These are phyloP conservation scores for Cercospora zeae-maydis DNA, from an alignment of 2,329 filamentous ascomycete species.

Conservation along the genomic window DNA sequence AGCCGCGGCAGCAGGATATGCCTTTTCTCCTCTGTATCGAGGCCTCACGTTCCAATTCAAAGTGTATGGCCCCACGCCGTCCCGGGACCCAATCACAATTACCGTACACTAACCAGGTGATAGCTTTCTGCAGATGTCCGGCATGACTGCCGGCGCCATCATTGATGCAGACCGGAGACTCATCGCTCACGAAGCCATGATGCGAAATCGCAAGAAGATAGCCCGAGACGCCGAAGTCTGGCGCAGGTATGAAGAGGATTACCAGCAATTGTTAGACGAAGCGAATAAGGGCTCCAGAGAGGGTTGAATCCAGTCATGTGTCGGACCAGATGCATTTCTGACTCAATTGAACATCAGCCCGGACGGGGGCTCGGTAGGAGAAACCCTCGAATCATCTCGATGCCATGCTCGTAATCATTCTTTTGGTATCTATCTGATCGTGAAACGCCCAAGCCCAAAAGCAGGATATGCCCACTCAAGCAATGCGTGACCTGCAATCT, in stretches of 20 bases:
- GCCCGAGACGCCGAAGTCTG: conserved; percentile 64
- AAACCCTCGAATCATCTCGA: background rate
- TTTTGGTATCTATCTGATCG: conserved; percentile 12
- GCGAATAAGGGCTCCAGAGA: background rate
- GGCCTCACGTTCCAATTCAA: conserved; percentile 72
- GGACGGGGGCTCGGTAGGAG: background rate
- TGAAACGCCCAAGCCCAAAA: conserved; percentile 7
- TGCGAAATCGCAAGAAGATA: conserved; percentile 63
- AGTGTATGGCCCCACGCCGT: conserved; percentile 54
- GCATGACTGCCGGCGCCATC: conserved; percentile 75
- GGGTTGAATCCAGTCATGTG: background rate
- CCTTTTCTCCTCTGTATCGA: conserved; percentile 67
- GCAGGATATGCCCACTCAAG: conserved; percentile 9
- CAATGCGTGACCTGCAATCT: conserved; percentile 6
- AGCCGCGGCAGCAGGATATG: conserved; percentile 60
- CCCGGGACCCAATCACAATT: background rate
- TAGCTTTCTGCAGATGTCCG: conserved; percentile 80
- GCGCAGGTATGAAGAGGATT: conserved; percentile 36
- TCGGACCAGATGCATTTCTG: background rate
- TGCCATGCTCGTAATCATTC: background rate
- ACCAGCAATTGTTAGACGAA: conserved; percentile 14
- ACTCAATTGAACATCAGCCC: background rate
- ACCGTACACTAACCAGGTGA: background rate
- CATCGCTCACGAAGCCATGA: conserved; percentile 61
- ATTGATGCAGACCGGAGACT: conserved; percentile 70